Conservation (phyloP, 2,329 filamentous ascomycete species). For the Penicillium sclerotigenum region DNA sequence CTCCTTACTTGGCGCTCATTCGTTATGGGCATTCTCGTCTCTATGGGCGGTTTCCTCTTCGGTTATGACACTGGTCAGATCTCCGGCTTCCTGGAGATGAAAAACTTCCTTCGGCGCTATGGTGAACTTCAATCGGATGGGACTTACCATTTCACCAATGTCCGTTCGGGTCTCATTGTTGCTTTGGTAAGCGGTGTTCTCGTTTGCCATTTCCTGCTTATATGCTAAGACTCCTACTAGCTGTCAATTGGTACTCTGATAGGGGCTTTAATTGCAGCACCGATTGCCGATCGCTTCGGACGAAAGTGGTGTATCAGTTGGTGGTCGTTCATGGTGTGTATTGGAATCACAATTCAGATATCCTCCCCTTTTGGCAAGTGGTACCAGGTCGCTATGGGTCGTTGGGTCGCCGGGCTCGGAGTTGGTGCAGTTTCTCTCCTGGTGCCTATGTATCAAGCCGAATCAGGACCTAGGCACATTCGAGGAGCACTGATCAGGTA, state of each 20-base stretch:
- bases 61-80: constrained; percentile 47
- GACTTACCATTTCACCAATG: constrained; percentile 39
- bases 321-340: constrained; percentile 40
- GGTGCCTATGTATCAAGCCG: constrained; percentile 48
- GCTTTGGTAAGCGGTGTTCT: constrained; percentile 31
- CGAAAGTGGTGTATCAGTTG: constrained; percentile 42
- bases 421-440: constrained; percentile 43
- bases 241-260: constrained; percentile 45
- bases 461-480: constrained; percentile 45
- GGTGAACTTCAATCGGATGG: constrained; percentile 32
- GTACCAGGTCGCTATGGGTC: constrained; percentile 44
- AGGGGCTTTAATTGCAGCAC: constrained; percentile 42
- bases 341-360: constrained; percentile 46
- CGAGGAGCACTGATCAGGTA: constrained; percentile 44
- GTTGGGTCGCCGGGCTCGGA: constrained; percentile 43
- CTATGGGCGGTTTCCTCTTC: constrained; percentile 47
- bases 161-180: constrained; percentile 44
- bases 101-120: constrained; percentile 40
- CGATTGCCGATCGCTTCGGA: constrained; percentile 43
- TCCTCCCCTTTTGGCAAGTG: constrained; percentile 36
- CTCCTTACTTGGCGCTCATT: constrained; percentile 35
- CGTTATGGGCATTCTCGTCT: constrained; percentile 40
- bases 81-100: constrained; percentile 44
- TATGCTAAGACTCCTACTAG: constrained; percentile 18
- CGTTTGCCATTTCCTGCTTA: background rate